phyloP scores from a whole-genome alignment of 805 yeast genomes.

The Peterozyma toletana region DNA sequence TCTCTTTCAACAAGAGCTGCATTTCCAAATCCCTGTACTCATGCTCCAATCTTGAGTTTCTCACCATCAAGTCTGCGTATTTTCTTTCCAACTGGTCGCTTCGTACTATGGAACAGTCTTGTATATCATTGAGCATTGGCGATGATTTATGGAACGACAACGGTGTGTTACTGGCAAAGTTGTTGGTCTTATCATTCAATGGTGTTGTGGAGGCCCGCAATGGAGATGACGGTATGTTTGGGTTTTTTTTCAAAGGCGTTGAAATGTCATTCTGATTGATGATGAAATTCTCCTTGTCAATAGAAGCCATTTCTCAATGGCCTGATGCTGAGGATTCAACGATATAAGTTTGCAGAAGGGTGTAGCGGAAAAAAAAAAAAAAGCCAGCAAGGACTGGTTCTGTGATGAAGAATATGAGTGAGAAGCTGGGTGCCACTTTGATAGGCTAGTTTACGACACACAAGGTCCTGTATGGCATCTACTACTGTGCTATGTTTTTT shows the following conservation, averaged over 20 bases:
- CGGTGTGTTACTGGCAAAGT: too few relatives aligned
- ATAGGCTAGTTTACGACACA: too few relatives aligned
- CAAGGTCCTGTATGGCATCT: too few relatives aligned
- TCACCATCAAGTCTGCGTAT: slow-evolving; percentile 20
- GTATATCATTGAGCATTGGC: too few relatives aligned
- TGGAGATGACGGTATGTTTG: not conserved
- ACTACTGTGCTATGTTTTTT: too few relatives aligned
- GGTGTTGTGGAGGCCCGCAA: slow-evolving; percentile 8
- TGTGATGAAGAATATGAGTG: too few relatives aligned
- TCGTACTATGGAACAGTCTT: too few relatives aligned
- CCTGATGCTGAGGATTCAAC: not conserved
- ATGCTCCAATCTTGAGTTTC: slow-evolving; percentile 20
- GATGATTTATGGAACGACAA: too few relatives aligned
- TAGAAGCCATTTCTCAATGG: slow-evolving; percentile 1
- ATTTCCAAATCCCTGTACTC: slow-evolving; percentile 27
- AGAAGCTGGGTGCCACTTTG: too few relatives aligned
- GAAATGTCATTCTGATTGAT: slow-evolving; percentile 6
- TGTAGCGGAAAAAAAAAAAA: not conserved
- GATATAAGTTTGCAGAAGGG: not conserved
- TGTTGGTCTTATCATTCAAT: slow-evolving; percentile 11
- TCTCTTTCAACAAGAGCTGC: slow-evolving; percentile 22
- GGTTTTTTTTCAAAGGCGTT: slow-evolving; percentile 4
- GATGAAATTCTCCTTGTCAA: slow-evolving; percentile 7
- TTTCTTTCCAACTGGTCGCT: slow-evolving; percentile 16
- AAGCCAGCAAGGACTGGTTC: too few relatives aligned